Base-by-base conservation (phyloP, 169 alveolate genomes). In the Amoebophrya sp. region DNA sequence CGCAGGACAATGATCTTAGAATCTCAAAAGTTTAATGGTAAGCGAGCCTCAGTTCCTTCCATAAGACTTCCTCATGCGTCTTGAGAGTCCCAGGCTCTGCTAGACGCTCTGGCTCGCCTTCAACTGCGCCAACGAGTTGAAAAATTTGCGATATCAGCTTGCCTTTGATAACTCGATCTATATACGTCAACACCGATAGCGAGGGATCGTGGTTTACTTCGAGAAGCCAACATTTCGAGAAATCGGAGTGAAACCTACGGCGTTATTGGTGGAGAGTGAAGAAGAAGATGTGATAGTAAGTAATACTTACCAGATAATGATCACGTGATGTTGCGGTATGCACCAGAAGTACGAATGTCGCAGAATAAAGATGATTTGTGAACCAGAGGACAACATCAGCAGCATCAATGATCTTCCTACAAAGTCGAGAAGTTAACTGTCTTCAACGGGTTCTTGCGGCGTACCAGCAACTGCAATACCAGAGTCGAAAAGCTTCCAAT, bases 171-270 rank as follows among this genome's bases (percentile, higher is more conserved):
- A 65, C 83, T 10, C 83, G 83, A 18, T 65, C 83, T 36, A 65
- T 36, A 36, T 65, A 65, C 38, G 83, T 65, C 2, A 65, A 36
- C 83, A 65, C 83, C 33, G 83, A 65, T 6, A 65, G 83, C 83
- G 83, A 65, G 18, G 83, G 83, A 18, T 65, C 83, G 83, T 65
- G 83, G 83, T 65, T 65, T 36, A 65, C 83, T 36, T 65, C 83
- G 39, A 65, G 83, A 10, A 65, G 83, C 83, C 83, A 65, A 18
- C 83, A 65, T 36, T 65, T 65, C 83, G 83, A 65, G 39, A 65
- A 26, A 26, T 65, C 83, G 83, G 18, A 26, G 83, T 65, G 83
- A 26, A 65, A 65, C 83, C 83, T 65, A 14, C 23, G 10, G 10
- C 23, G 10, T 23, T 14, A 23, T 23, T 23, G 23, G 10, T 23